Conservation (phyloP, 306 rosid genomes). For the Erythrophleum fordii region DNA sequence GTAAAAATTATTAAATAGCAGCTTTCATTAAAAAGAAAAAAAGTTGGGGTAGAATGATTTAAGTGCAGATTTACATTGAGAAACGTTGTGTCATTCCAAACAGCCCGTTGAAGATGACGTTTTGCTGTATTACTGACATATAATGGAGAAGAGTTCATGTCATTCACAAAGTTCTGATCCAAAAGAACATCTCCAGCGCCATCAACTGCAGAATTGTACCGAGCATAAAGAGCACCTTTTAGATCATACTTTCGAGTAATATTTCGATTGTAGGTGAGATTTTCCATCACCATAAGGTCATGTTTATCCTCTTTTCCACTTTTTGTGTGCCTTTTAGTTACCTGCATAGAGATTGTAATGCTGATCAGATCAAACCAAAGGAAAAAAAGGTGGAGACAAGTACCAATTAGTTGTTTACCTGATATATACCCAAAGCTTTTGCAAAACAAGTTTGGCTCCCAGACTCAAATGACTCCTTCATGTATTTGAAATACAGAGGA, state of each 20-base stretch:
- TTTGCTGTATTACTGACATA: constrained; percentile 75
- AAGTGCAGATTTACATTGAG: constrained; percentile 70
- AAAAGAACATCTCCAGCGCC: constrained; percentile 83
- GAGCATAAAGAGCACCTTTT: constrained; percentile 89
- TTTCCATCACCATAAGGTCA: constrained; percentile 97
- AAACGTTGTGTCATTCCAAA: constrained; percentile 93
- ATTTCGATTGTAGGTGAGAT: constrained; percentile 76
- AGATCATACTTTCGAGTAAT: constrained; percentile 91
- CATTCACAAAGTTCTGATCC: constrained; percentile 97
- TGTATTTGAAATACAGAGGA: constrained; percentile 73
- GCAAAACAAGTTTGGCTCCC: constrained; percentile 97
- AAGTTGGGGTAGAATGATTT: constrained; percentile 19
- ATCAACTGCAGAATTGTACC: constrained; percentile 61
- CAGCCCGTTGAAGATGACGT: constrained; percentile 73
- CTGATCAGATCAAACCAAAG: constrained; percentile 15
- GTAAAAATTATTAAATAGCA: background rate
- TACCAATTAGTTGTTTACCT: constrained; percentile 56
- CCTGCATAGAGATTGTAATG: constrained; percentile 57
- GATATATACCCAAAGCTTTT: constrained; percentile 87
- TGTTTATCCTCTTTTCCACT: constrained; percentile 83
- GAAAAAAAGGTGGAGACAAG: background rate
- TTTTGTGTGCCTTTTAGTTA: constrained; percentile 64
- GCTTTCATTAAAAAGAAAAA: too few relatives aligned
- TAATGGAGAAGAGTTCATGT: constrained; percentile 92
- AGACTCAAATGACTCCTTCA: constrained; percentile 72